Base-by-base conservation (phyloP, 352 stramenopile species). In the Phytophthora macrochlamydospora region DNA sequence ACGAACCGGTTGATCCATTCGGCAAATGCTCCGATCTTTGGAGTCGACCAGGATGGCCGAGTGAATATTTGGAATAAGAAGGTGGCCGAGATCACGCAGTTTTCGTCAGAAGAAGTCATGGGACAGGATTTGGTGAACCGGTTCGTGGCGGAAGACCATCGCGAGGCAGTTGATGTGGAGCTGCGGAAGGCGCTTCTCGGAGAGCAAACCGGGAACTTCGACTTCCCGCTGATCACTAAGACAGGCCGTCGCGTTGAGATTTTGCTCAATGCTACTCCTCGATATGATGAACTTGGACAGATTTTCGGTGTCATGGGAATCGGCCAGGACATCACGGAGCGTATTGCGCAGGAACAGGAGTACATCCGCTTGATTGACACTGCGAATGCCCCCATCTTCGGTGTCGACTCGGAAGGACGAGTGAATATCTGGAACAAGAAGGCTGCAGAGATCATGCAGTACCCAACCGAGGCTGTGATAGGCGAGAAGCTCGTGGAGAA, bases 241-340 rank as follows among this genome's bases (percentile, higher is more conserved):
- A 77, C 65, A 33, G 79, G 73, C 12, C 76, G 78, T 12, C 66
- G 60, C 59, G 69, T 77, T 7, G 65, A 72, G 56, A 70, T 97
- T 44, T 82, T 79, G 51, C 60, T 92, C 4, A 93, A 93, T 60
- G 84, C 87, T 18, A 94, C 85, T 35, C 79, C 83, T 0, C 65
- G 85, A 52, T 87, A 81, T 52, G 75, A 95, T 48, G 79, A 90
- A 32, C 61, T 86, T 30, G 77, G 79, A 42, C 61, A 79, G n/a
- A 83, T 94, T 50, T 82, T 95, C 62, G 90, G 88, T 61, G 83
- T 93, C n/a, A 71, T 92, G 2, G 83, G 87, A 8, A 93, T 95
- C 60, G 85, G 83, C 7, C 83, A 93, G 64, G 87, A 94, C 59
- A 86, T 90, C 55, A 86, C 82, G 1, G 76, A 81, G 45, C 67